phyloP scores from a whole-genome alignment of 805 yeast species.

The Candida cerambycidarum region DNA sequence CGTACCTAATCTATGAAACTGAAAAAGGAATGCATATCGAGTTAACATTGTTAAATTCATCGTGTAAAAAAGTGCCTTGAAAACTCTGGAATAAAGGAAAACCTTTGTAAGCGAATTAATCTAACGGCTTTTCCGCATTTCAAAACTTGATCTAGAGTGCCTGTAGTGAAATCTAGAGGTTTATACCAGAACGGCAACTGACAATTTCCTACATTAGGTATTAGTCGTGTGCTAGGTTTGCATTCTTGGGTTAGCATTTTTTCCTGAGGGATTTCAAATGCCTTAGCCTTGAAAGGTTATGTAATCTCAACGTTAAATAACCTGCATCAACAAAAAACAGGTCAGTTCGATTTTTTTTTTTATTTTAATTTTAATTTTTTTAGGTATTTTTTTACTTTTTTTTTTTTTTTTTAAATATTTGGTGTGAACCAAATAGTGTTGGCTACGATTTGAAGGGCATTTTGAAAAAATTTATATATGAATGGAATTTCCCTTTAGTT shows the following conservation, averaged over 20 bases:
- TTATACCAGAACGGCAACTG: too few species aligned
- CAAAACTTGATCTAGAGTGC: not conserved
- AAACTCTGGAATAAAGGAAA: not conserved
- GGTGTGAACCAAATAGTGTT: not conserved
- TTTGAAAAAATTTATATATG: constrained; percentile 2
- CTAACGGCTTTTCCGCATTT: not conserved
- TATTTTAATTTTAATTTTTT: not conserved
- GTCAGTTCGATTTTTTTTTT: not conserved
- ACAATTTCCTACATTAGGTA: not conserved
- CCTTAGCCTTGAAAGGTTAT: constrained; percentile 1
- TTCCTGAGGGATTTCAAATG: not conserved
- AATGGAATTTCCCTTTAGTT: not conserved
- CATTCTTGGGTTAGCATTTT: not conserved
- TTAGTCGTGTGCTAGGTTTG: constrained; percentile 2
- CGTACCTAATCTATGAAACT: too few species aligned
- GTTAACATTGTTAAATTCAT: too few species aligned
- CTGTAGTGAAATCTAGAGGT: not conserved
- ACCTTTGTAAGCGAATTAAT: not conserved
- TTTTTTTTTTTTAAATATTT: constrained; percentile 1
- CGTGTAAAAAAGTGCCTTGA: too few species aligned
- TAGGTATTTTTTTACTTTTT: constrained; percentile 2
- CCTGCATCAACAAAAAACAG: constrained; percentile 4
- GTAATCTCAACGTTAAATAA: constrained; percentile 6
- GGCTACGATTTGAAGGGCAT: not conserved
- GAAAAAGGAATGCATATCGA: too few species aligned